Evolutionary conservation across 1,139 yeast genomes (phyloP), one percentile per base, ranked within the genome.

Genomic region (Nadsonia commutata): DNA sequence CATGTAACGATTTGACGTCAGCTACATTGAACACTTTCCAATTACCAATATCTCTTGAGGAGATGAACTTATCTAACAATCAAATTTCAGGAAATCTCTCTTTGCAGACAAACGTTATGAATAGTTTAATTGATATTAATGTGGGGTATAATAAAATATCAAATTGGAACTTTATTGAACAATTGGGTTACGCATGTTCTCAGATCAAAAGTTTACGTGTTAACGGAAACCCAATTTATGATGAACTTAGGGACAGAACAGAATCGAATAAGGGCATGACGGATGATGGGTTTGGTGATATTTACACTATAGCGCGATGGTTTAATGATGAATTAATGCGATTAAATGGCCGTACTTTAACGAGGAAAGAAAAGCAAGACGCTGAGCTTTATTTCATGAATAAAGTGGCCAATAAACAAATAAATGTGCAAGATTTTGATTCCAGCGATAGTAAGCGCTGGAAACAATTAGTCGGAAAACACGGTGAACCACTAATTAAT

Each of bases 351-450:
- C 67, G 75, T 1, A 41, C 42, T 0, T 60, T 83, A 6, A 55
- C 64, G 1, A 46, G 46, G 1, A 67, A 62, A 1, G 81, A 78
- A 45, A 66, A 85, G 22, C 50, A 49, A 2, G 81, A 79, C 49
- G 79, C 83, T 0, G 94, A 84, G 53, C 56, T 82, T 3, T 83
- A 72, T 53, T 78, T 80, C 50, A 65, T 80, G 31, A 68, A 78
- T 2, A 68, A 69, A 49, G 76, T 79, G 0, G 57, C 55, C 13
- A 54, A 58, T 18, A 64, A 65, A 0, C 51, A 53, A 7, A 9
- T 27, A 11, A 27, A 13, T 11, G n/a, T 9, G 16, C 5, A 9
- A 4, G 33, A 27, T 9, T 27, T 27, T 13, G 33, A 27, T 3
- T 16, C 33, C 16, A 13, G 9, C n/a, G n/a, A 27, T 37, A 51